These are phyloP conservation scores for Alopecurus myosuroides DNA, from an alignment of 176 grass and related monocot species.

Conservation along the genomic window DNA sequence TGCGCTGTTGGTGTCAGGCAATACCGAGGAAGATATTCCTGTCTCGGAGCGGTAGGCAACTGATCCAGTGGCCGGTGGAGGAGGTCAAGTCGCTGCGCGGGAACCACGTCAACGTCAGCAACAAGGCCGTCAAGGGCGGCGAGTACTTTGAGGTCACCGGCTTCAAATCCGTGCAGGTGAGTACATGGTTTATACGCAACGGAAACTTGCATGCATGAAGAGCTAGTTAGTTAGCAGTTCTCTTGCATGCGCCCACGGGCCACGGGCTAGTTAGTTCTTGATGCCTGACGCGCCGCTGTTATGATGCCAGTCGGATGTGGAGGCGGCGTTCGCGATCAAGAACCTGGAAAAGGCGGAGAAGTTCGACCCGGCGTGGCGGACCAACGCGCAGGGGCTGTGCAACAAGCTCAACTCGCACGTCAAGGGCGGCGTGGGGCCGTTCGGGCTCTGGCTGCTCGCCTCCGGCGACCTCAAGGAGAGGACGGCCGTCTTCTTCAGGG, in stretches of 20 bases:
- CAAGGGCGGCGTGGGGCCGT: slow-evolving; percentile 69
- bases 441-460: slow-evolving; percentile 72
- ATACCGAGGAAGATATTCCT: slow-evolving; percentile 68
- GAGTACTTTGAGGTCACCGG: slow-evolving; percentile 43
- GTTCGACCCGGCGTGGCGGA: slow-evolving; percentile 49
- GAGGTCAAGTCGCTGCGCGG: slow-evolving; percentile 48
- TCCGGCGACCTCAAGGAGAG: slow-evolving; percentile 36
- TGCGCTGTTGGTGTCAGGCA: no score
- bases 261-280: not conserved
- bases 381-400: slow-evolving; percentile 52
- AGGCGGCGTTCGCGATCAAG: slow-evolving; percentile 50
- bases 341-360: slow-evolving; percentile 63
- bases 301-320: slow-evolving; percentile 56
- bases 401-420: slow-evolving; percentile 19
- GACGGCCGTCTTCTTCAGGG: slow-evolving; percentile 58
- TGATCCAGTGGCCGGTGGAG: slow-evolving; percentile 78
- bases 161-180: slow-evolving; percentile 39
- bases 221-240: not conserved
- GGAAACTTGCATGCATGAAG: not conserved
- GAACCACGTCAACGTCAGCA: slow-evolving; percentile 27
- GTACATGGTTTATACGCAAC: not conserved
- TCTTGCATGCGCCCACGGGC: not conserved
- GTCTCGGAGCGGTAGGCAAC: slow-evolving; percentile 45
- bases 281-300: not conserved
- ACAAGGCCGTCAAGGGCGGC: slow-evolving; percentile 30